Evolutionary conservation across 2,329 filamentous ascomycete species (phyloP).

Genomic region (Paraphoma sp.): DNA sequence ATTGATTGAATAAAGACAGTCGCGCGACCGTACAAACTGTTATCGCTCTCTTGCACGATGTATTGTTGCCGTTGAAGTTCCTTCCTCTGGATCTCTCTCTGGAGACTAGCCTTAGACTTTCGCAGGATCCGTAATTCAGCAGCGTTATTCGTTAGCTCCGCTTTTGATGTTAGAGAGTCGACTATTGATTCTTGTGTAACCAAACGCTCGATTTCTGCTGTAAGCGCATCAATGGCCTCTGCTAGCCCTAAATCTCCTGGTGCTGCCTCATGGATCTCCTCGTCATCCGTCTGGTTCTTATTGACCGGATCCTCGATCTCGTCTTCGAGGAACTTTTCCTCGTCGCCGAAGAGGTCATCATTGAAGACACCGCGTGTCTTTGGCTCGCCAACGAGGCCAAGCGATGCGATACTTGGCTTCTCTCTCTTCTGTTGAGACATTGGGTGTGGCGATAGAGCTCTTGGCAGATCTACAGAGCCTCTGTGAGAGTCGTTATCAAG

Average conservation of each 20-base stretch:
- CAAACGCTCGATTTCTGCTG: constrained; percentile 87
- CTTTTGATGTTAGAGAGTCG: constrained; percentile 89
- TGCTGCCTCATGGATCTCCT: constrained; percentile 91
- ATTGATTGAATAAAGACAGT: constrained; percentile 90
- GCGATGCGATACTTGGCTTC: constrained; percentile 87
- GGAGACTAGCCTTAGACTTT: constrained; percentile 92
- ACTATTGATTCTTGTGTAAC: constrained; percentile 88
- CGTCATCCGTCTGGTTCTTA: constrained; percentile 68
- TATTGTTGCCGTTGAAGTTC: constrained; percentile 97
- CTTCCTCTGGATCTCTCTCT: constrained; percentile 90
- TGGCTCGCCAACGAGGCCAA: constrained; percentile 87
- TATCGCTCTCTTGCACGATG: constrained; percentile 96
- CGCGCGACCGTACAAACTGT: constrained; percentile 91
- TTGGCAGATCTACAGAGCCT: constrained; percentile 66
- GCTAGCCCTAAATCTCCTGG: constrained; percentile 92
- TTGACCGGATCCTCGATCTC: constrained; percentile 77
- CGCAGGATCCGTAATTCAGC: constrained; percentile 89
- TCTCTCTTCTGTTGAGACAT: constrained; percentile 47
- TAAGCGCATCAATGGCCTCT: constrained; percentile 89
- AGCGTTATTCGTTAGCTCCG: constrained; percentile 95
- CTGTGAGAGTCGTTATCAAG: constrained; percentile 67
- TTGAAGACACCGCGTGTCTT: constrained; percentile 91
- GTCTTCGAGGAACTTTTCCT: constrained; percentile 85
- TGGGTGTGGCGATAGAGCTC: constrained; percentile 50
- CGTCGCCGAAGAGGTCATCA: constrained; percentile 90